These are phyloP conservation scores for Phaeosphaeria sp. DNA, from an alignment of 2,329 filamentous ascomycete species.

Conservation along the genomic window DNA sequence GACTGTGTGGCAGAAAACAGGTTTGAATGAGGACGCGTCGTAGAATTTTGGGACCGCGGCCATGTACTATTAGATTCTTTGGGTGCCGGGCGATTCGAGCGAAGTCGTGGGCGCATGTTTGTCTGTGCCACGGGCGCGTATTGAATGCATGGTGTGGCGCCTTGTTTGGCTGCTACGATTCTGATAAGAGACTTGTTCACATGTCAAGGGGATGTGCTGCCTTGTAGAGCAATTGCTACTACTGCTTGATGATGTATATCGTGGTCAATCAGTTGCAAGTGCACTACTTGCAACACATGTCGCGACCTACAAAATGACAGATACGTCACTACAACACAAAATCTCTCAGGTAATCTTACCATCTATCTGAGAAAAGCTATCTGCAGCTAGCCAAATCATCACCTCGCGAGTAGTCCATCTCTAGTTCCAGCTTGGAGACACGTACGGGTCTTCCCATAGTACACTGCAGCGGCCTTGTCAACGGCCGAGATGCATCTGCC, in stretches of 20 bases:
- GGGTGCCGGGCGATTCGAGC: slow-evolving; percentile 4
- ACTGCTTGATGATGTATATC: neutral
- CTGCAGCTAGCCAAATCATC: neutral
- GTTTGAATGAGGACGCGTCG: slow-evolving; percentile 35
- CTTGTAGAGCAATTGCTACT: neutral
- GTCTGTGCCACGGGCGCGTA: slow-evolving; percentile 4
- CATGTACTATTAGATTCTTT: slow-evolving; percentile 2
- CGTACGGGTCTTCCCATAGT: neutral
- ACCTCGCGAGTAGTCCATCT: neutral
- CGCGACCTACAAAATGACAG: neutral
- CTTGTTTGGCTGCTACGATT: neutral
- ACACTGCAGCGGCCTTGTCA: neutral
- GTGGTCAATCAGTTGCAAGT: neutral
- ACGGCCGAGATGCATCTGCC: neutral
- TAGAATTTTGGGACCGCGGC: neutral
- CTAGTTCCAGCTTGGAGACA: neutral
- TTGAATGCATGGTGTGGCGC: neutral
- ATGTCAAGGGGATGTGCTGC: neutral
- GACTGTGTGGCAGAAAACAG: slow-evolving; percentile 47
- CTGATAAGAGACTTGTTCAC: neutral
- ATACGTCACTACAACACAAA: neutral
- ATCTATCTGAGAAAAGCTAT: neutral
- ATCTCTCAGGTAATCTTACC: neutral
- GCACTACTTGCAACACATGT: neutral
- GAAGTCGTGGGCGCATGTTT: neutral